Evolutionary conservation across 441 rosid species (phyloP).

Genomic region (Codiaeum variegatum): DNA sequence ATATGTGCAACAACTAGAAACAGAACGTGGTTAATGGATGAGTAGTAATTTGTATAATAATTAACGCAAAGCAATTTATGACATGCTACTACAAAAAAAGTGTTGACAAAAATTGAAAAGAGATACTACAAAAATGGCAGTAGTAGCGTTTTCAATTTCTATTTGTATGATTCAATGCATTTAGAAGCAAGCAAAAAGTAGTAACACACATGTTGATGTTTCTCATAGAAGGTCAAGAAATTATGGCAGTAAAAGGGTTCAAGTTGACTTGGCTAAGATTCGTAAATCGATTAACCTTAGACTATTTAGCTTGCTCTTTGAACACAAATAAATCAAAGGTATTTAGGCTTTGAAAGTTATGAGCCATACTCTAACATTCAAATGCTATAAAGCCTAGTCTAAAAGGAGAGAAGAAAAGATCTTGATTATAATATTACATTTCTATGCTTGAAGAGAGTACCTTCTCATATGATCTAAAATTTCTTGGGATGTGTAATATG

Average conservation of each 20-base stretch:
- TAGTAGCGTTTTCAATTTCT: background rate
- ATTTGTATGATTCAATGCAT: background rate
- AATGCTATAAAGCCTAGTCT: too few species aligned
- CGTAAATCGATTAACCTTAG: too few species aligned
- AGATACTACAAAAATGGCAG: background rate
- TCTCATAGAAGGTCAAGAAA: background rate
- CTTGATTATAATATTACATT: too few species aligned
- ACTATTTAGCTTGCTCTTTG: too few species aligned
- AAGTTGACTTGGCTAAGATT: background rate
- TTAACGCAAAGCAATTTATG: background rate
- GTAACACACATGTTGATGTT: background rate
- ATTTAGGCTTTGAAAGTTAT: too few species aligned
- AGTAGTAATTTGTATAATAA: too few species aligned
- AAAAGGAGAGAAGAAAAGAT: too few species aligned
- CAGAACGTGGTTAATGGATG: too few species aligned
- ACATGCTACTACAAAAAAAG: background rate
- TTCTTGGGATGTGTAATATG: background rate
- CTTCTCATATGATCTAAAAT: background rate
- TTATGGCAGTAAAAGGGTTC: background rate
- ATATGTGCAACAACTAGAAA: too few species aligned
- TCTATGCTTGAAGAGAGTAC: background rate
- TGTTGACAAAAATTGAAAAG: background rate
- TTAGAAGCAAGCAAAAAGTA: background rate
- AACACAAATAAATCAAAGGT: too few species aligned
- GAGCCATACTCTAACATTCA: too few species aligned